Conservation (phyloP, 352 stramenopile species). For the Pythium dissotocum region DNA sequence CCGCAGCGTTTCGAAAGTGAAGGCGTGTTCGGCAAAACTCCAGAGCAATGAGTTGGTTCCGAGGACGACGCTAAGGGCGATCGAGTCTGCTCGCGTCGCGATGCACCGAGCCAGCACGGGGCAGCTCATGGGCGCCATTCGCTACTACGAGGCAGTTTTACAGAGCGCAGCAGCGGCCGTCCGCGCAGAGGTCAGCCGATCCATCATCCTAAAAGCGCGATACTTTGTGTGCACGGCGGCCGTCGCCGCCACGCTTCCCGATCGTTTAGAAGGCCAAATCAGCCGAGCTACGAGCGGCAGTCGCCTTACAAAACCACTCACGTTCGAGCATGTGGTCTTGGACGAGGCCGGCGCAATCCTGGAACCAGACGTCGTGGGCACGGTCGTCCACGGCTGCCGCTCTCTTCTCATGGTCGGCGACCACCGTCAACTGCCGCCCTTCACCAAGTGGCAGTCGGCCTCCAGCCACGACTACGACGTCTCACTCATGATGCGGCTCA, state of each 20-base stretch:
- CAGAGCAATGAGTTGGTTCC: too few species aligned
- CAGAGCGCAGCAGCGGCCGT: neutral
- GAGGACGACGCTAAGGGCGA: too few species aligned
- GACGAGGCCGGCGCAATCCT: slow-evolving; percentile 4
- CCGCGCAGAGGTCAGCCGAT: neutral
- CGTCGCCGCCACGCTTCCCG: neutral
- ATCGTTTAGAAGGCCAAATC: neutral
- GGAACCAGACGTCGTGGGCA: slow-evolving; percentile 2
- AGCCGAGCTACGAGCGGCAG: too few species aligned
- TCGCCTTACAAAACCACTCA: neutral
- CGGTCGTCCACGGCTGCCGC: slow-evolving; percentile 2
- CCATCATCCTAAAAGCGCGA: neutral
- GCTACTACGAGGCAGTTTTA: too few species aligned
- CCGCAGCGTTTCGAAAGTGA: too few species aligned
- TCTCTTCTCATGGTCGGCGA: neutral
- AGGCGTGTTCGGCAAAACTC: too few species aligned
- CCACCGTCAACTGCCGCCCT: neutral
- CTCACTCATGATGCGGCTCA: too few species aligned
- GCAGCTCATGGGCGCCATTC: too few species aligned
- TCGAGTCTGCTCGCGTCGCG: too few species aligned
- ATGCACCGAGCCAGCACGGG: too few species aligned
- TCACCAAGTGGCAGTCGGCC: slow-evolving; percentile 1
- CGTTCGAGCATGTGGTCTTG: slow-evolving; percentile 5
- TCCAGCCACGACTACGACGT: neutral
- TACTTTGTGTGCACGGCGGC: slow-evolving; percentile 8